Base-by-base conservation (phyloP, 192 early-diverging fungal genomes). In the Coemansia sp. region DNA sequence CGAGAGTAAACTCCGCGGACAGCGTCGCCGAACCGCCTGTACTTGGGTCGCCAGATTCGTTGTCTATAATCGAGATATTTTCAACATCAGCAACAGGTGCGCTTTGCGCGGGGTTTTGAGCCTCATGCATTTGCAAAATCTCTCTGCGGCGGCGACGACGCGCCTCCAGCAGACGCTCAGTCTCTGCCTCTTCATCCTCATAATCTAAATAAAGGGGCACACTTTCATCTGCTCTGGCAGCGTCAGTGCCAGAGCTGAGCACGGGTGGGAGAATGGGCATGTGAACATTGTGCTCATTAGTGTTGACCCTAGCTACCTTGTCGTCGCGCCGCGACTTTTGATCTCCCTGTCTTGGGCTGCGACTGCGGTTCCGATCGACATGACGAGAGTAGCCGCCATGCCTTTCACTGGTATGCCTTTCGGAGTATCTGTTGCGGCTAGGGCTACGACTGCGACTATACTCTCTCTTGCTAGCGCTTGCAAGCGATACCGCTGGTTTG, bases 151-250 rank as follows among this genome's bases (percentile, higher is more conserved):
- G 87, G 70, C 88, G 90, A 41, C 94, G 87, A 8, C 95, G 89
- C 85, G 95, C 94, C 71, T 96, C 94, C 67, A 97, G 91, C 62
- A 93, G 64, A 54, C 87, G 80, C 65, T 93, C 89, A 72, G 95
- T 93, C 41, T 95, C 92, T 27, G 88, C 88, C 51, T 93, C 89
- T 11, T 86, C 79, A 66, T 91, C 88, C 22, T 79, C 57, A 33
- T 16, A 1, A 2, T 59, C 57, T n/a, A 34, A 34, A 59, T 59
- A 59, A 59, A 59, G 57, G 16, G 57, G 29, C 33, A 59, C 29
- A 33, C 57, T 34, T 1, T 59, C 57, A 33, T 59, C 57, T 59
- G 15, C 57, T 18, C 16, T 34, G 57, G 61, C 40, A 41, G 61
- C 6, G 18, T 4, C 36, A 38, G 40, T 15, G 36, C 61, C 38